These are phyloP conservation scores for Phytophthora vignae DNA, from an alignment of 352 stramenopile genomes.

Conservation along the genomic window DNA sequence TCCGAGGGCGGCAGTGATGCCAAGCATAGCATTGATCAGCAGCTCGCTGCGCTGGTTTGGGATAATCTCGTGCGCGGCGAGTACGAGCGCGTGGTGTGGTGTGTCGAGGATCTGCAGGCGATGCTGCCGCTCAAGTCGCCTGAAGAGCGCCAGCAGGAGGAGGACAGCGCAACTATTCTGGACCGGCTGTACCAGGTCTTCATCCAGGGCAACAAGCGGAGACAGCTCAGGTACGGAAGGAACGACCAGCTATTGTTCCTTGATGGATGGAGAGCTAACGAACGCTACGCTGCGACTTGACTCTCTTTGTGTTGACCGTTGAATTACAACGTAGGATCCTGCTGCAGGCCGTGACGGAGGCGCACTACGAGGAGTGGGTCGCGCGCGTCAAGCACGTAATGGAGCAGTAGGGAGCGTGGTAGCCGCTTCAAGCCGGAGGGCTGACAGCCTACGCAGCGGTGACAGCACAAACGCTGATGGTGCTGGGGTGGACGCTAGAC, in stretches of 20 bases:
- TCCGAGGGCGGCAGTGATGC: constrained; percentile 6
- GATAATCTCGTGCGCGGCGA: constrained; percentile 66
- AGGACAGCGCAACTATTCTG: constrained; percentile 31
- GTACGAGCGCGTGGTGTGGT: constrained; percentile 73
- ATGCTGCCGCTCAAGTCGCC: constrained; percentile 51
- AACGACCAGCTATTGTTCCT: constrained; percentile 1
- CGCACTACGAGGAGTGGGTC: constrained; percentile 47
- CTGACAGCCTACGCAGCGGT: not conserved
- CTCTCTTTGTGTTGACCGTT: not conserved
- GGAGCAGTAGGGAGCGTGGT: constrained; percentile 16
- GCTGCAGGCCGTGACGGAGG: constrained; percentile 49
- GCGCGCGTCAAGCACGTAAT: constrained; percentile 45
- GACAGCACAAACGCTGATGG: not conserved
- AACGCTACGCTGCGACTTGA: not conserved
- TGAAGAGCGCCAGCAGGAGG: constrained; percentile 29
- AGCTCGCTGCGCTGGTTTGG: constrained; percentile 60
- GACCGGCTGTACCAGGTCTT: constrained; percentile 53
- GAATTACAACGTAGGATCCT: constrained; percentile 31
- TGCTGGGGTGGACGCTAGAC: not conserved
- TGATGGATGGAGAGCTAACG: not conserved
- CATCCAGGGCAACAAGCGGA: constrained; percentile 30
- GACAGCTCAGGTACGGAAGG: not conserved
- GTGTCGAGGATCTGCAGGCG: constrained; percentile 68
- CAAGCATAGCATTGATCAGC: constrained; percentile 64
- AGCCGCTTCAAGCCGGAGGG: constrained; percentile 13